Base-by-base conservation (phyloP, 495 filamentous ascomycete genomes). In the Podospora tetraspora region DNA sequence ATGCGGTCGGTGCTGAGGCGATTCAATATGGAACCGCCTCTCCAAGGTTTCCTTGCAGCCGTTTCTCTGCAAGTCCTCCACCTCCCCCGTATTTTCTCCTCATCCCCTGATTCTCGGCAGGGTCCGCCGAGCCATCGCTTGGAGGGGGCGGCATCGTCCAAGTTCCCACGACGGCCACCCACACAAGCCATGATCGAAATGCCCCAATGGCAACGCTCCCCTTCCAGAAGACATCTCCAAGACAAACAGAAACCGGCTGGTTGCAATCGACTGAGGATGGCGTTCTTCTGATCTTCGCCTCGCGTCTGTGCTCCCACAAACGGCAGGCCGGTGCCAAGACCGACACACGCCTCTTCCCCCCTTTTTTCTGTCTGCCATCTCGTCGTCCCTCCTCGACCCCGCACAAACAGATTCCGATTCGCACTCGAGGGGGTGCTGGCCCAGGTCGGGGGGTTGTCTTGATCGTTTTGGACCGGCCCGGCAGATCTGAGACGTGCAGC, bases 1-100 rank as follows among this genome's bases (percentile, higher is more conserved):
- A 25, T n/a, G 43, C 23, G 63, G 43, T 59, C 32, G 63, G 63
- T 65, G 63, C 63, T n/a, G 52, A 19, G 29, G 25, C 63, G 9
- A 23, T 21, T 65, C 56, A 65, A 65, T 65, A 65, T 65, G 63
- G 24, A 52, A 52, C 43, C 43, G 43, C 43, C 43, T 52, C n/a
- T 52, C n/a, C 34, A 43, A 43, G 34, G 13, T 43, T 43, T 43
- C 34, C 34, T 43, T 43, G 34, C 34, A 65, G 63, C 63, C 57
- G 27, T 59, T 52, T 64, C 59, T 6, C 24, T 8, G 5, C 29
- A 27, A 29, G 2, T 27, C 27, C 61, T 52, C 43, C 43, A 52
- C 43, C 32, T 52, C 43, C 43, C 43, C 43, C 43, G n/a, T n/a
- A 6, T 52, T 52, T 52, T 52, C 32, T 52, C 43, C 43, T 52